Evolutionary conservation across 2,329 filamentous ascomycete species (phyloP).

Genomic region (Xylaria sp.): DNA sequence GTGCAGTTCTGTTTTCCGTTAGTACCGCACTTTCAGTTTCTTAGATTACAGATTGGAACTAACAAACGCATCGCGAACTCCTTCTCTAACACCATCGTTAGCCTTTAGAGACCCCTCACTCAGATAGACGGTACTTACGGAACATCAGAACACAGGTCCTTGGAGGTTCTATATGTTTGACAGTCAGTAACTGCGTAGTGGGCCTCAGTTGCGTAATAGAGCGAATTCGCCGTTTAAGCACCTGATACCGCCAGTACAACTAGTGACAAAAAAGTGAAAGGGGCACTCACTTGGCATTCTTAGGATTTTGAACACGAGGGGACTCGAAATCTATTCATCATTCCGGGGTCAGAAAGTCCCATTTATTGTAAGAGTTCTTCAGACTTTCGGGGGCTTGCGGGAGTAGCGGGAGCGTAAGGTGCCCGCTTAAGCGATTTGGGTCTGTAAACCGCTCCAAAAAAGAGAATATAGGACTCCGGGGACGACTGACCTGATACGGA

Average conservation of each 20-base stretch:
- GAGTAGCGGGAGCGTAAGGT: too few species aligned
- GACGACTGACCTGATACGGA: constrained; percentile 60
- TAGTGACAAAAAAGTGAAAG: background rate
- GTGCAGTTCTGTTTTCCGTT: constrained; percentile 63
- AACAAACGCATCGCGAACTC: constrained; percentile 29
- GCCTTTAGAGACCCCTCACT: background rate
- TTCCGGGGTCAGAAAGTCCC: too few species aligned
- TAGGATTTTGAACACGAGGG: constrained; percentile 88
- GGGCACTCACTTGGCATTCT: constrained; percentile 59
- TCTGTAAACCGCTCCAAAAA: too few species aligned
- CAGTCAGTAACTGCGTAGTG: constrained; percentile 1
- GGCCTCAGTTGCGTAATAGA: background rate
- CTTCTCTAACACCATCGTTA: constrained; percentile 17
- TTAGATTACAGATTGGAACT: background rate
- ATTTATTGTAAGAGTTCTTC: too few species aligned
- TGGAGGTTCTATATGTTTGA: constrained; percentile 61
- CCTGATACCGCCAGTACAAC: background rate
- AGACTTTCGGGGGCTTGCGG: too few species aligned
- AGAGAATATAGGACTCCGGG: too few species aligned
- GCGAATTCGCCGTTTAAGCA: constrained; percentile 40
- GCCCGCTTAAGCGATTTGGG: too few species aligned
- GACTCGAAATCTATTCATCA: constrained; percentile 86
- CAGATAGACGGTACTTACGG: constrained; percentile 77
- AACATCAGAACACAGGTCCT: constrained; percentile 92
- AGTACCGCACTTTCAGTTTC: background rate